A percentile compares a stretch with the other conserved stretches of the same genome.
Evolutionary conservation across 164 flowering plant genomes (phyloP).

Genomic region (Aristolochia contorta): DNA sequence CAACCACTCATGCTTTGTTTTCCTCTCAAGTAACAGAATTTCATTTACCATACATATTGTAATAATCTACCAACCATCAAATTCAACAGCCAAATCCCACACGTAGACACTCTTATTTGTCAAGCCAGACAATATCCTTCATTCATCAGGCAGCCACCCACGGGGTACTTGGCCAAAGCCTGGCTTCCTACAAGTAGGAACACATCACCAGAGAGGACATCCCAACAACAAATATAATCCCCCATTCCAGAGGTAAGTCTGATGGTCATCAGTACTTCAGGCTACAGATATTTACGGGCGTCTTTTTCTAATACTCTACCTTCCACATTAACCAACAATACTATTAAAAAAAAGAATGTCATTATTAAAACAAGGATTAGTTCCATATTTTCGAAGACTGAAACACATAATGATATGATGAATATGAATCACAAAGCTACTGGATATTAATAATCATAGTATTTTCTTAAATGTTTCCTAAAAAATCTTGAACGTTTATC

Average conservation of each 20-base stretch:
- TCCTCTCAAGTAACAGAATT: slow-evolving; percentile 46
- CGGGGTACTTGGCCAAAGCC: slow-evolving; percentile 61
- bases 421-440: no score
- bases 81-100: slow-evolving; percentile 82
- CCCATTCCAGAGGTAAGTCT: slow-evolving; percentile 79
- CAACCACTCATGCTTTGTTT: slow-evolving; percentile 35
- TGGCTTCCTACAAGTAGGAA: slow-evolving; percentile 50
- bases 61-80: no score
- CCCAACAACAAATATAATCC: slow-evolving; percentile 69
- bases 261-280: slow-evolving; percentile 72
- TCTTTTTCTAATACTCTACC: slow-evolving; percentile 28
- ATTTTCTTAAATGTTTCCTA: no score
- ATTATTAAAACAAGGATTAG: no score
- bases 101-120: slow-evolving; percentile 70
- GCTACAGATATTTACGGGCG: slow-evolving; percentile 28
- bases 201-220: slow-evolving; percentile 62
- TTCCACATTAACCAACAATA: slow-evolving; percentile 29
- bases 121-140: slow-evolving; percentile 41
- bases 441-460: no score
- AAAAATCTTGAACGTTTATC: no score
- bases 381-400: no score
- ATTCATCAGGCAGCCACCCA: slow-evolving; percentile 84
- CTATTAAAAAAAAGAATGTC: no score
- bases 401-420: no score
- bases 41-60: slow-evolving; percentile 46